Base-by-base conservation (phyloP, 192 early-diverging fungal genomes). In the Chytriomyces confervae region DNA sequence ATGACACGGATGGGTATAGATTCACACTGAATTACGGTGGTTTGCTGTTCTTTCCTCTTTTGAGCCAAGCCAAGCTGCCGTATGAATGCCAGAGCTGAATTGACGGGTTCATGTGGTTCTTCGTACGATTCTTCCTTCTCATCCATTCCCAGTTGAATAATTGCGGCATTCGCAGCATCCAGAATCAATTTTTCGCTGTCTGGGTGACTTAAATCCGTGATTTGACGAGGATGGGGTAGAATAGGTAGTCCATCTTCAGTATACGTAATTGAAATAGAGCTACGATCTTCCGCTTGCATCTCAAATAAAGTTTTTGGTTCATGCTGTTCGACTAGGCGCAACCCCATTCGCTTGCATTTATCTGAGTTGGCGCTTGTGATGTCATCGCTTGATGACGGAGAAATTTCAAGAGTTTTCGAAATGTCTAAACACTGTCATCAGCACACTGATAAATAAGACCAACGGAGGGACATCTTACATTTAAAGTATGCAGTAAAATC, bases 271-370 rank as follows among this genome's bases (percentile, higher is more conserved):
- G 16, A n/a, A 20, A 20, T n/a, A 13, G 13, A 13, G 20, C 5
- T 57, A 13, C 53, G 53, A n/a, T 57, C 53, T 13, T 13, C 53
- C 53, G 13, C 53, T 57, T 57, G 53, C 13, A 57, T 57, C 20
- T 57, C 53, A 57, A 57, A 57, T 20, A 57, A 57, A 57, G 53
- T 57, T 20, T 57, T 57, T 57, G 53, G 53, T n/a, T n/a, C 36
- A 36, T 36, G 36, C 36, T 36, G 36, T 36, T 36, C 36, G 36
- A 36, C 36, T 4, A 36, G 36, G 36, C 36, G 36, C 36, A 1
- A 36, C 36, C 36, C 36, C 4, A 36, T 36, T 36, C 36, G 36
- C 36, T 36, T 36, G 36, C 36, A 36, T 36, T 36, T 36, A 3
- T 36, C 36, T 36, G 36, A 36, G 36, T 36, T 36, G 36, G 36